These are phyloP conservation scores for Fusarium pseudograminearum DNA, from an alignment of 2,329 filamentous ascomycete genomes.

Conservation along the genomic window DNA sequence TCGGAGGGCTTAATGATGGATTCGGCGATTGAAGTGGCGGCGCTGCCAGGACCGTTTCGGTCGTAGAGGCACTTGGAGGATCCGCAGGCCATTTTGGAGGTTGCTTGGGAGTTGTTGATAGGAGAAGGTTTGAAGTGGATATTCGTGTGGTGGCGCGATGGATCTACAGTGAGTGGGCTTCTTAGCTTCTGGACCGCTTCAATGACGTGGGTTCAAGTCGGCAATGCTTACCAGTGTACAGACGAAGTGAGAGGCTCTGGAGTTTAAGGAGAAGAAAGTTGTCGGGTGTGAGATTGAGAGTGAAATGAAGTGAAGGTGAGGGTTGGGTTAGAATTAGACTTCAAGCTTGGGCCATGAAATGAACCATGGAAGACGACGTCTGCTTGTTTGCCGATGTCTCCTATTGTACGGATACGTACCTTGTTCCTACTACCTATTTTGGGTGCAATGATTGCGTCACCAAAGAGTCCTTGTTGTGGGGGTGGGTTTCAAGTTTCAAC, in stretches of 20 bases:
- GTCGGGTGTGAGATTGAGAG: neutral
- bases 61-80: conserved; percentile 41
- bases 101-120: conserved; percentile 3
- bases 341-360: conserved; percentile 19
- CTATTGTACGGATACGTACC: neutral
- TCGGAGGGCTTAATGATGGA: conserved; percentile 64
- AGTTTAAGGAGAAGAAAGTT: neutral
- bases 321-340: neutral
- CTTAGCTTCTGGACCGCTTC: neutral
- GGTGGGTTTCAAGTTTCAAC: conserved; percentile 30
- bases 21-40: conserved; percentile 62
- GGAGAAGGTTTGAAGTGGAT: conserved; percentile 9
- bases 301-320: conserved; percentile 10
- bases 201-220: neutral
- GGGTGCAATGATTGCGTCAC: conserved; percentile 33
- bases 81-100: conserved; percentile 45
- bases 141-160: neutral
- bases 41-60: conserved; percentile 61
- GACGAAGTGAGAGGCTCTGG: neutral
- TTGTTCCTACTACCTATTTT: conserved; percentile 25
- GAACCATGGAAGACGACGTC: neutral
- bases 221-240: conserved; percentile 8
- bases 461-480: conserved; percentile 22
- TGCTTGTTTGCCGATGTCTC: neutral
- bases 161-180: conserved; percentile 7